Base-by-base conservation (phyloP, 805 yeast species). In the Blastobotrys chiropterorum region DNA sequence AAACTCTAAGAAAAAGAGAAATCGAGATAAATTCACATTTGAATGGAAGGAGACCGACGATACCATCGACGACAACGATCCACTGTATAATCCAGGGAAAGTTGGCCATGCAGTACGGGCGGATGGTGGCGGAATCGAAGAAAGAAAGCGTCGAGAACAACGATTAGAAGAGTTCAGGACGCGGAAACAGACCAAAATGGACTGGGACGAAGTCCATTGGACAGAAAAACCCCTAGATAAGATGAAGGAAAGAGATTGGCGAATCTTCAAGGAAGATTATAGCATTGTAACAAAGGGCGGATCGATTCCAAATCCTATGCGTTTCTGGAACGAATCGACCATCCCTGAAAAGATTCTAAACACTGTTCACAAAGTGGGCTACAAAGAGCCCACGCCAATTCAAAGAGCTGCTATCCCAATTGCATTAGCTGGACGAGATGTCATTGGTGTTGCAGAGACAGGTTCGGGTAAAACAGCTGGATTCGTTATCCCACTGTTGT, bases 381-480 rank as follows among this genome's bases (percentile, higher is more conserved):
- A 79, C 61, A 55, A 58, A 0, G 79, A 78, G 6, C 98, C 98
- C 2, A 86, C 97, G 0, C 94, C 98, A 0, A 85, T 94, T 53
- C 99, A 92, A 65, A 71, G 97, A 56, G 94, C 95, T 0, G 77
- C 97, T 0, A 80, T 92, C 3, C 97, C 97, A 0, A 70, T 83
- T 21, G 83, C 85, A 0, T 60, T 83, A 19, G 64, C 71, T 0
- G 71, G 76, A 2, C 68, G 80, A 20, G 97, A 92, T 65, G 72
- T 87, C 1, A 74, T 90, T 17, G 98, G 96, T 13, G 78, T 90
- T n/a, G 97, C 98, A 0, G 90, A 90, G 59, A 92, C 99, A 0
- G 99, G 99, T 11, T 86, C 96, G 1, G 99, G 99, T 60, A 92
- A 94, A 64, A 92, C 99, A 0, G 72, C 90, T 11, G 85, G 95